Evolutionary conservation across 176 grass and related monocot species (phyloP), one percentile per base, ranked within the genome.

Genomic region (Zea luxurians): DNA sequence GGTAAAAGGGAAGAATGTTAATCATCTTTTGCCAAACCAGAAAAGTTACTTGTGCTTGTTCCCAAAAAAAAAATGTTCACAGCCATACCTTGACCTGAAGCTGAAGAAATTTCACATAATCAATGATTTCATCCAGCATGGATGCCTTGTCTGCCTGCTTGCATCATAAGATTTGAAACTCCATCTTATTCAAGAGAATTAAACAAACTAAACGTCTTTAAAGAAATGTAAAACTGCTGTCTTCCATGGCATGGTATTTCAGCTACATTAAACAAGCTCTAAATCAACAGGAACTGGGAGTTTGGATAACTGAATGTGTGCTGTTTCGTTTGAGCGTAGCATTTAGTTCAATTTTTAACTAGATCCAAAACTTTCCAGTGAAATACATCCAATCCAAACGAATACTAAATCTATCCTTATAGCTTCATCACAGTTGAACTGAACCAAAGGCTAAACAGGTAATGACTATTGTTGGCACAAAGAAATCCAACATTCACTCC

Each of bases 101-200:
- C 68, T 97, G 93, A 71, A 97, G 90, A 80, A 97, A 97, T 78
- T 93, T 97, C 64, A 97, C 88, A 83, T 97, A 93, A 48, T 97
- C 88, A 69, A 97, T 97, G 53, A 97, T 97, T 75, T 97, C 90
- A 78, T 97, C 93, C 1, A 97, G 73, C 88, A 97, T 91, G 48
- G 93, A 87, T 86, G 88, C 81, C 74, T 97, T 97, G 55, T 97
- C 93, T 77, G 93, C 85, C 90, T 93, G 93, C 52, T 80, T 66
- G 84, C 60, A 71, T 36, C 7, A 85, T 80, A 79, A 72, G 1
- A 77, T 27, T 21, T 13, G 58, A 13, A 15, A 48, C 66, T 9
- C 10, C 8, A 80, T 78, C n/a, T 78, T 80, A 38, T 49, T 75
- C 13, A 35, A 81, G 20, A 62, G 44, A 76, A n/a, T 27, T 13